Evolutionary conservation across 2,329 filamentous ascomycete genomes (phyloP).

Genomic region (Coniochaeta pulveracea): DNA sequence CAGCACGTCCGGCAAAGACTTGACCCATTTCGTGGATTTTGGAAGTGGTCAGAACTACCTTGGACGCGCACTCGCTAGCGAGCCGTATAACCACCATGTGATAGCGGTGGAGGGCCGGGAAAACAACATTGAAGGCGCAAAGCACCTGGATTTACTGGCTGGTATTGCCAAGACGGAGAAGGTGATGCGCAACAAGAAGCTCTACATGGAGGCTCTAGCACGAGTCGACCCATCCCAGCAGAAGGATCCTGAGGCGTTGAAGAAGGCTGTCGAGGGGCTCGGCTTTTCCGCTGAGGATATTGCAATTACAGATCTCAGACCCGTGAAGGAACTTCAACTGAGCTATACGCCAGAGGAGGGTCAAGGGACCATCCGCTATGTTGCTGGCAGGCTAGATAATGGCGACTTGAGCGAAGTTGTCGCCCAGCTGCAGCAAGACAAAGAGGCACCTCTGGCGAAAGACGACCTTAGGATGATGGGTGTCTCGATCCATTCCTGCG

Average conservation of each 20-base stretch:
- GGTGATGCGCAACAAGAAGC: slow-evolving; percentile 74
- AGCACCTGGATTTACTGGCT: slow-evolving; percentile 72
- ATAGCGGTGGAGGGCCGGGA: slow-evolving; percentile 84
- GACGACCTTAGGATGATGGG: slow-evolving; percentile 57
- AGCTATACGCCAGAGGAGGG: slow-evolving; percentile 47
- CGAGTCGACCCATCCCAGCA: slow-evolving; percentile 26
- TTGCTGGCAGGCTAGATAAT: slow-evolving; percentile 62
- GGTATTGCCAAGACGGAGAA: slow-evolving; percentile 63
- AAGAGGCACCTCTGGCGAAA: slow-evolving; percentile 19
- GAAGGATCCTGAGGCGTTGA: slow-evolving; percentile 26
- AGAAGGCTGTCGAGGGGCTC: slow-evolving; percentile 19
- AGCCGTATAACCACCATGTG: slow-evolving; percentile 76
- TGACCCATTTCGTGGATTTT: slow-evolving; percentile 90
- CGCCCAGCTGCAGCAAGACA: slow-evolving; percentile 36
- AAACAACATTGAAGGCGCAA: slow-evolving; percentile 78
- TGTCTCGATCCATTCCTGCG: slow-evolving; percentile 92
- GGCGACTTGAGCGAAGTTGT: slow-evolving; percentile 61
- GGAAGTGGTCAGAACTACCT: slow-evolving; percentile 96
- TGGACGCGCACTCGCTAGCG: slow-evolving; percentile 72
- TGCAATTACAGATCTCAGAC: slow-evolving; percentile 34
- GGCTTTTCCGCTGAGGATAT: slow-evolving; percentile 16
- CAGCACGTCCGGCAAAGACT: slow-evolving; percentile 39
- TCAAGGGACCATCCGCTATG: slow-evolving; percentile 63
- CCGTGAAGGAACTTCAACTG: slow-evolving; percentile 34
- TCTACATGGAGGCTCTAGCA: slow-evolving; percentile 46